These are phyloP conservation scores for Fusarium metavorans DNA, from an alignment of 2,329 filamentous ascomycete genomes.

Conservation along the genomic window DNA sequence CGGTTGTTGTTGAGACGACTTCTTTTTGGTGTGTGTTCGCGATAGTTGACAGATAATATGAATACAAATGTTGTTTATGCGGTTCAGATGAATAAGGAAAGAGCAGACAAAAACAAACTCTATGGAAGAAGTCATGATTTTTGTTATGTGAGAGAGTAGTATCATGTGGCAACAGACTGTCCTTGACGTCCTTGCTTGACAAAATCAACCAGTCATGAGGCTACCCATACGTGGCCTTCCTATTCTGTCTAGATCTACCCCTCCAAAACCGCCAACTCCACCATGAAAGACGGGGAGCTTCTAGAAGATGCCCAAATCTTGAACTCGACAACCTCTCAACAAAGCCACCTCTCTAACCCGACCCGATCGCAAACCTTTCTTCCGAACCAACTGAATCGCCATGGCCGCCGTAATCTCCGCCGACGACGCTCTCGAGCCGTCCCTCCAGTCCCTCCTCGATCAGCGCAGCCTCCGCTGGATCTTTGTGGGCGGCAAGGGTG, in stretches of 20 bases:
- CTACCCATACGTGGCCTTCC: accelerated
- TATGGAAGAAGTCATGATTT: neutral
- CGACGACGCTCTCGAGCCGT: conserved; percentile 88
- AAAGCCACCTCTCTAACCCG: neutral
- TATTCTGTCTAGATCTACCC: conserved; percentile 33
- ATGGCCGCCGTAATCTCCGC: conserved; percentile 55
- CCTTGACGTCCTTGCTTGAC: conserved; percentile 1
- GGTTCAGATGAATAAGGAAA: neutral
- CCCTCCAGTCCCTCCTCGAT: conserved; percentile 93
- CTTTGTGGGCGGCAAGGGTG: conserved; percentile 98
- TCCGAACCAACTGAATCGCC: neutral
- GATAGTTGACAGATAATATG: neutral
- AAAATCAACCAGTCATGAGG: conserved; percentile 22
- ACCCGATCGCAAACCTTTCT: neutral
- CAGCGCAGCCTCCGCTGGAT: conserved; percentile 98
- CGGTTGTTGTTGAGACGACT: neutral
- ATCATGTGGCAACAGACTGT: neutral
- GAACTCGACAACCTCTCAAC: conserved; percentile 19
- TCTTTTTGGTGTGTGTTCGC: neutral
- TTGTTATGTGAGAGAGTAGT: neutral
- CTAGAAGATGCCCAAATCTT: conserved; percentile 42
- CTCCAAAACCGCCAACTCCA: conserved; percentile 38
- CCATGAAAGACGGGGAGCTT: conserved; percentile 37
- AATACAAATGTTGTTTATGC: neutral
- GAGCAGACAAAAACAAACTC: neutral